Base-by-base conservation (phyloP, 208 protist genomes). In the Acanthamoeba sp. region DNA sequence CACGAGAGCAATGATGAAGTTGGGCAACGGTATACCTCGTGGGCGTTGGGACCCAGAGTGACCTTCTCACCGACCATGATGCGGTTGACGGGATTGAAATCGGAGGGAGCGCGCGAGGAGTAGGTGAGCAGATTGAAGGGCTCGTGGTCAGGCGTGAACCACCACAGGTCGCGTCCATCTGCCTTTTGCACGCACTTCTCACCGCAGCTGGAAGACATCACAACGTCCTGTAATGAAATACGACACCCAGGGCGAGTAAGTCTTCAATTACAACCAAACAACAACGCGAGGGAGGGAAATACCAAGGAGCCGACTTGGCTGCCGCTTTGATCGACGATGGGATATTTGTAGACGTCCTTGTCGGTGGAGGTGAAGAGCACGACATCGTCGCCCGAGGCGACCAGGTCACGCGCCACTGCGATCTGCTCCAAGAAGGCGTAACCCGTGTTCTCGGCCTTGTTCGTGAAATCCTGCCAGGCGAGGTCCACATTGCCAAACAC, bases 101-200 rank as follows among this genome's bases (percentile, higher is more conserved):
- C 59, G 59, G 27, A 34, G 27, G 59, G 59, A 69, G 59, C 59
- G 59, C 59, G 59, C 59, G 59, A 69, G n/a, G 59, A 69, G n/a
- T 69, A 69, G 59, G 59, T 69, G n/a, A 69, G 59, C 59, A 69
- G 59, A 69, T 69, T 69, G 59, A 69, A 69, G n/a, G 59, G 59
- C 59, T 69, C 59, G 59, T 69, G 59, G n/a, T 69, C 59, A 32
- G 59, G 59, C n/a, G 59, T 69, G 59, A 69, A 69, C 59, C 59
- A 69, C 59, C 59, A 69, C 59, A 69, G 59, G 27, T 69, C 59
- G 59, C 59, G 59, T 69, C 59, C 59, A 69, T 69, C 59, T 24
- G 59, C 20, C 59, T 69, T 69, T 32, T 69, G 59, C 59, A 69
- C 59, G n/a, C 59, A 69, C n/a, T 32, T 24, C 59, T 69, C 59